phyloP scores from a whole-genome alignment of 1,284 basidiomycete species.

The Schizophyllum amplum region DNA sequence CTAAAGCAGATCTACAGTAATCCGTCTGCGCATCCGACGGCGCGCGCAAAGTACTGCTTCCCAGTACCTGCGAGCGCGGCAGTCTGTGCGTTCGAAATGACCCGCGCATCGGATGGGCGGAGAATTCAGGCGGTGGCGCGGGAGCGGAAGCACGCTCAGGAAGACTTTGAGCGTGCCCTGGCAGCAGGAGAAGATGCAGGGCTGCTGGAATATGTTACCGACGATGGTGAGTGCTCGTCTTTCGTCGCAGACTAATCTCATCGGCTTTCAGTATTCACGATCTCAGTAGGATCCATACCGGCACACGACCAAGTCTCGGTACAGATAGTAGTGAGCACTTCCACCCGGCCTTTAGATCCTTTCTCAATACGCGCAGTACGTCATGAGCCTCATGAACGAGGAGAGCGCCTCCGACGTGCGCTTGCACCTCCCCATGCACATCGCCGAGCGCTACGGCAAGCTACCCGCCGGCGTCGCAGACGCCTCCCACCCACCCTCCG shows the following conservation, averaged over 20 bases:
- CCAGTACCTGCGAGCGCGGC: slow-evolving; percentile 47
- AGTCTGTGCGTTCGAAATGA: slow-evolving; percentile 41
- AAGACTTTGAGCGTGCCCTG: slow-evolving; percentile 34
- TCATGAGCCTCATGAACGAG: slow-evolving; percentile 35
- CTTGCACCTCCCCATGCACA: slow-evolving; percentile 39
- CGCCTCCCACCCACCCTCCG: slow-evolving; percentile 20
- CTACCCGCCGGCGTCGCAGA: slow-evolving; percentile 26
- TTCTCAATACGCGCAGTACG: slow-evolving; percentile 19
- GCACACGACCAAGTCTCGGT: slow-evolving; percentile 29
- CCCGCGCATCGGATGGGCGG: slow-evolving; percentile 26
- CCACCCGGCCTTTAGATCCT: not conserved
- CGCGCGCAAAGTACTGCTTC: slow-evolving; percentile 46
- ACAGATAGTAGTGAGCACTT: slow-evolving; percentile 33
- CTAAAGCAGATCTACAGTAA: slow-evolving; percentile 43
- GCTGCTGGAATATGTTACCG: slow-evolving; percentile 39
- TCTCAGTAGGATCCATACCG: slow-evolving; percentile 46
- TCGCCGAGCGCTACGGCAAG: slow-evolving; percentile 44
- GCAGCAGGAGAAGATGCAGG: slow-evolving; percentile 33
- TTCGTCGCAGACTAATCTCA: not conserved
- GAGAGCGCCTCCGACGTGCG: slow-evolving; percentile 37
- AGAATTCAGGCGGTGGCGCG: slow-evolving; percentile 39
- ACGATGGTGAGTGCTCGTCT: slow-evolving; percentile 43
- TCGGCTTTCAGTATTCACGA: slow-evolving; percentile 39
- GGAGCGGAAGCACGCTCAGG: slow-evolving; percentile 36
- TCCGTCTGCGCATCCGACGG: slow-evolving; percentile 23